Conservation (phyloP, 2,329 filamentous ascomycete species). For the Juglanconis oblonga region DNA sequence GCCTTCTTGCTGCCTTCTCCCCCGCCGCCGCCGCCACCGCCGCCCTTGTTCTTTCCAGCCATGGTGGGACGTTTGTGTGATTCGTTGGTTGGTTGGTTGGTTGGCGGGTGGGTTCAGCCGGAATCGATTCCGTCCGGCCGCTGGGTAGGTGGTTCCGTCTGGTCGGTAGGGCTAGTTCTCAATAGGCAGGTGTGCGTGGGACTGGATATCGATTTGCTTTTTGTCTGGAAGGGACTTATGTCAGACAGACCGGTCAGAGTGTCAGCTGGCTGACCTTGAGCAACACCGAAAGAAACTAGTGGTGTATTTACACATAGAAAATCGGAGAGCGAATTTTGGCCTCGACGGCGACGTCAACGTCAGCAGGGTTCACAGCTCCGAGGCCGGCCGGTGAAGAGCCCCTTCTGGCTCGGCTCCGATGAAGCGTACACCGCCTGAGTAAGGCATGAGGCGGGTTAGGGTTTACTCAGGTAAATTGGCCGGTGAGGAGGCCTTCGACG, state of each 20-base stretch:
- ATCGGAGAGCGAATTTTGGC: background rate
- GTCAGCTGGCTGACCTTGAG: too few species aligned
- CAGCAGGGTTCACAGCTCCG: slow-evolving; percentile 7
- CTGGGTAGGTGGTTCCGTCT: background rate
- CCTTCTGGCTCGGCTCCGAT: background rate
- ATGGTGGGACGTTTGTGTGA: slow-evolving; percentile 40
- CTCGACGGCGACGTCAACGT: slow-evolving; percentile 1
- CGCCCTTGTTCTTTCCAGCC: slow-evolving; percentile 53
- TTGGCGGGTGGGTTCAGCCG: background rate
- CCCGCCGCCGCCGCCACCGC: slow-evolving; percentile 46
- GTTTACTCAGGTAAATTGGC: background rate
- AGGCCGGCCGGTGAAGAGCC: background rate
- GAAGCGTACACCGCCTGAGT: background rate
- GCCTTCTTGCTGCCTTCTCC: slow-evolving; percentile 85
- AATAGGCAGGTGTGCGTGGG: too few species aligned
- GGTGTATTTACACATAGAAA: too few species aligned
- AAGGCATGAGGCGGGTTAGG: background rate
- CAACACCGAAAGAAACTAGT: too few species aligned
- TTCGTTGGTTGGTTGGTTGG: background rate
- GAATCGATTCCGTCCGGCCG: background rate
- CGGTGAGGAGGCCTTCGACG: background rate
- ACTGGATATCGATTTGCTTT: too few species aligned
- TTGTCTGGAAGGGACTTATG: too few species aligned
- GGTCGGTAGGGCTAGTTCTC: background rate
- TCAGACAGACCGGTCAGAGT: too few species aligned